Evolutionary conservation across 495 filamentous ascomycete genomes (phyloP).

Genomic region (Cercophora scortea): DNA sequence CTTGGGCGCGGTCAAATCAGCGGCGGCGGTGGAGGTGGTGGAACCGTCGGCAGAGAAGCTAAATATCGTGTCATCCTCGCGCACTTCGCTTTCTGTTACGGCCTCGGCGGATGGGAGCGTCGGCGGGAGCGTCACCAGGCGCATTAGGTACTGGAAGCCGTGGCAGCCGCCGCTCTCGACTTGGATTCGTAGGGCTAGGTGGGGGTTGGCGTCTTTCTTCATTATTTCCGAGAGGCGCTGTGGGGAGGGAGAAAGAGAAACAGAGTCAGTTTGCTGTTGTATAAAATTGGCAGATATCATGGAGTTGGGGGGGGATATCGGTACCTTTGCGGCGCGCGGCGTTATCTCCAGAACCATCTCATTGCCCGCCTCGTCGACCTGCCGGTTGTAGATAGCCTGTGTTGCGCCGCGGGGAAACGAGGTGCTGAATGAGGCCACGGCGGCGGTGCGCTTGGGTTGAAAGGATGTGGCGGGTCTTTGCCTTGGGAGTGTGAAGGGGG

Average conservation of each 20-base stretch:
- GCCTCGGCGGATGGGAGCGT: constrained; percentile 23
- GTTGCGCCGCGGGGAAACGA: constrained; percentile 26
- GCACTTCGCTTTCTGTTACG: constrained; percentile 6
- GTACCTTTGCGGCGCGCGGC: constrained; percentile 69
- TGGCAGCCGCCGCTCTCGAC: constrained; percentile 93
- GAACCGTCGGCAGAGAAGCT: constrained; percentile 5
- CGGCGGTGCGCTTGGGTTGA: not conserved
- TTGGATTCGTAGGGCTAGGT: constrained; percentile 77
- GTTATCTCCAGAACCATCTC: constrained; percentile 75
- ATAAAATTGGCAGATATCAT: not conserved
- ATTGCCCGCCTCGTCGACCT: constrained; percentile 70
- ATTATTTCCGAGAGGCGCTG: constrained; percentile 40
- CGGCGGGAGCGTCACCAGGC: constrained; percentile 54
- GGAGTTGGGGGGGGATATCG: not conserved
- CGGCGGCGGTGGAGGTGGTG: not conserved
- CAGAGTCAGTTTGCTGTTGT: not conserved
- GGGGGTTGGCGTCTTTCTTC: constrained; percentile 66
- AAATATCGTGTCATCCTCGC: constrained; percentile 73
- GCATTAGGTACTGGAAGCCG: constrained; percentile 96
- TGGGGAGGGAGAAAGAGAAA: not conserved
- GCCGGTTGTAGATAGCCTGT: constrained; percentile 51
- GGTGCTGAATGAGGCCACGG: constrained; percentile 28
- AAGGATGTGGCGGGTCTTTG: not conserved
- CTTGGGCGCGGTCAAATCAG: constrained; percentile 47
- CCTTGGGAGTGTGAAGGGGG: not conserved